phyloP scores from a whole-genome alignment of 78 protist genomes.

The Diacronema lutheri region DNA sequence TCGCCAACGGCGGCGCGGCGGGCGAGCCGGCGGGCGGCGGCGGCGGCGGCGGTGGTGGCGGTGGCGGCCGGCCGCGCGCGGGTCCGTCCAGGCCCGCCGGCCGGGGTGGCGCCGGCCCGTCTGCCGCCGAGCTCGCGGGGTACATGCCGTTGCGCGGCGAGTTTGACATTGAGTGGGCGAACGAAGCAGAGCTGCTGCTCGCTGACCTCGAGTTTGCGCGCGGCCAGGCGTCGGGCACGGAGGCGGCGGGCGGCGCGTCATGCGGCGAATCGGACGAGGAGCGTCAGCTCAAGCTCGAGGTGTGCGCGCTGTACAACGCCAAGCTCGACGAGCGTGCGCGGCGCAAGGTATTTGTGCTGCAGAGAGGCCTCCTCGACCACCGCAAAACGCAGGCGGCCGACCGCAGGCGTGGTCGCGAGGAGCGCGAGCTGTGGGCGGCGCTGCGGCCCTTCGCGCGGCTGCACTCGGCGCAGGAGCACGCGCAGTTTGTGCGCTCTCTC shows the following conservation, averaged over 20 bases:
- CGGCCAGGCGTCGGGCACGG: not conserved
- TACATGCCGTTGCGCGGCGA: not conserved
- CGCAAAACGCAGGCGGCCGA: not conserved
- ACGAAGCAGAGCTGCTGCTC: not conserved
- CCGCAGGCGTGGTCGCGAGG: not conserved
- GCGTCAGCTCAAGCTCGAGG: not conserved
- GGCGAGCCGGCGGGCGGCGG: not conserved
- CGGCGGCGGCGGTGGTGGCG: not conserved
- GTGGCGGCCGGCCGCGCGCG: not conserved
- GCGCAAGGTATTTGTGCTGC: conserved; percentile 21
- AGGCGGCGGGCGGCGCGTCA: not conserved
- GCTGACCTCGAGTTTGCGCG: not conserved
- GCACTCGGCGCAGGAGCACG: conserved; percentile 31
- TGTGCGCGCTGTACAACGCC: conserved; percentile 28
- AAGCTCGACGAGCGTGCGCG: conserved; percentile 33
- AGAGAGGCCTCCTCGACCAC: conserved; percentile 29
- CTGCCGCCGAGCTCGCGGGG: not conserved
- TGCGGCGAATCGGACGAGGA: not conserved
- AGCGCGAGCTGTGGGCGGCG: not conserved
- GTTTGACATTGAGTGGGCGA: not conserved
- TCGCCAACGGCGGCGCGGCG: not conserved
- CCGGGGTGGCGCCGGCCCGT: not conserved
- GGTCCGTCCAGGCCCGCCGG: not conserved
- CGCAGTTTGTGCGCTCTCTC: conserved; percentile 2
- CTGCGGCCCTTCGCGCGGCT: conserved; percentile 24